Conservation (phyloP, 345 rosid species). For the Boechera retrofracta region DNA sequence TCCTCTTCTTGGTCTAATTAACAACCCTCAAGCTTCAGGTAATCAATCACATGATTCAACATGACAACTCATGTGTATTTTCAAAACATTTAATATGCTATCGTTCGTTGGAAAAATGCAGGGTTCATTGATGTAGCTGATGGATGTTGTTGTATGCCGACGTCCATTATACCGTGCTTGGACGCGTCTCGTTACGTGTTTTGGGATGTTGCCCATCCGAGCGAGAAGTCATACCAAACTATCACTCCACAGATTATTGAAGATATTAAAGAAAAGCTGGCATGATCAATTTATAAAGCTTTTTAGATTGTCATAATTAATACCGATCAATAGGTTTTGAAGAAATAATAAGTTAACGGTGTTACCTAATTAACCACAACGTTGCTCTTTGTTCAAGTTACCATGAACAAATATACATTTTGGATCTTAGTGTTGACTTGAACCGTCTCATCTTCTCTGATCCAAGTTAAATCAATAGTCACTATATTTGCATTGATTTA, state of each 20-base stretch:
- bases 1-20: constrained; percentile 52
- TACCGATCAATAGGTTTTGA: neutral
- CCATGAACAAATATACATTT: neutral
- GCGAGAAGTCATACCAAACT: constrained; percentile 34
- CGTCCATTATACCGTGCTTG: constrained; percentile 32
- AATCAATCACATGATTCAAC: constrained; percentile 6
- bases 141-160: constrained; percentile 39
- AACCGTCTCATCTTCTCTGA: neutral
- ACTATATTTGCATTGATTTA: neutral
- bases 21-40: constrained; percentile 51
- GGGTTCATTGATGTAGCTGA: constrained; percentile 30
- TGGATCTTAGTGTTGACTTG: constrained; percentile 7
- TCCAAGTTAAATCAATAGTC: neutral
- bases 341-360: neutral
- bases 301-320: neutral
- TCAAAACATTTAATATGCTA: neutral
- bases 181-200: constrained; percentile 42
- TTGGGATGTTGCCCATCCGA: constrained; percentile 47
- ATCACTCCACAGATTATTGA: constrained; percentile 35
- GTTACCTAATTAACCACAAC: neutral
- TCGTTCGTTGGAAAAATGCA: constrained; percentile 18
- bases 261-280: constrained; percentile 33
- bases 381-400: neutral
- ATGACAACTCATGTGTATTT: neutral
- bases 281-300: constrained; percentile 23